Evolutionary conservation across 2,329 filamentous ascomycete species (phyloP).

Genomic region (Sarocladium strictum): DNA sequence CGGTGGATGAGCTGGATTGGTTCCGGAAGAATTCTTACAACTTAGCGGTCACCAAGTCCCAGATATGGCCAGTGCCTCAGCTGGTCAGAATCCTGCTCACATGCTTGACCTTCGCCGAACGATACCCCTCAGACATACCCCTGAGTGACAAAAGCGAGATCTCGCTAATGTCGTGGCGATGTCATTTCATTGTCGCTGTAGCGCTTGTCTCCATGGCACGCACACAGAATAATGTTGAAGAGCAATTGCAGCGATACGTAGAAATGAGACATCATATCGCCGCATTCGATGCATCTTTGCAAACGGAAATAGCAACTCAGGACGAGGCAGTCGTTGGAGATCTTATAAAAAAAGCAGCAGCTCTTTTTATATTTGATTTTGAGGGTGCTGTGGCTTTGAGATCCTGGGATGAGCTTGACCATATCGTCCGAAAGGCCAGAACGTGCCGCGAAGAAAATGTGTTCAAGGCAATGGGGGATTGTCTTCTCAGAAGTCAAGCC

Average conservation of each 20-base stretch:
- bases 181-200: constrained; percentile 60
- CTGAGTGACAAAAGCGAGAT: constrained; percentile 40
- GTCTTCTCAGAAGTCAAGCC: constrained; percentile 47
- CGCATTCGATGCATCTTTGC: constrained; percentile 45
- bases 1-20: constrained; percentile 67
- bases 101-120: constrained; percentile 45
- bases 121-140: constrained; percentile 43
- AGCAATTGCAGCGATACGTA: constrained; percentile 55
- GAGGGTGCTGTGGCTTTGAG: constrained; percentile 65
- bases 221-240: constrained; percentile 40
- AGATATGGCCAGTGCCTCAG: constrained; percentile 42
- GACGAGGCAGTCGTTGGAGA: constrained; percentile 42
- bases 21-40: constrained; percentile 82
- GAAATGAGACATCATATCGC: constrained; percentile 54
- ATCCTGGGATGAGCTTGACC: constrained; percentile 59
- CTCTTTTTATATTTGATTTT: constrained; percentile 70
- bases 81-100: constrained; percentile 50
- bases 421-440: constrained; percentile 50
- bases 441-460: constrained; percentile 37
- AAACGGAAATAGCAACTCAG: constrained; percentile 31
- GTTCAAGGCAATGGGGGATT: constrained; percentile 62
- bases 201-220: constrained; percentile 47
- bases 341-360: constrained; percentile 55
- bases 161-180: constrained; percentile 57
- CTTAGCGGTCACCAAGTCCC: constrained; percentile 55